A percentile compares a stretch with the other conserved stretches of the same genome.
phyloP scores from a whole-genome alignment of 345 rosid genomes.

The Kernera saxatilis region DNA sequence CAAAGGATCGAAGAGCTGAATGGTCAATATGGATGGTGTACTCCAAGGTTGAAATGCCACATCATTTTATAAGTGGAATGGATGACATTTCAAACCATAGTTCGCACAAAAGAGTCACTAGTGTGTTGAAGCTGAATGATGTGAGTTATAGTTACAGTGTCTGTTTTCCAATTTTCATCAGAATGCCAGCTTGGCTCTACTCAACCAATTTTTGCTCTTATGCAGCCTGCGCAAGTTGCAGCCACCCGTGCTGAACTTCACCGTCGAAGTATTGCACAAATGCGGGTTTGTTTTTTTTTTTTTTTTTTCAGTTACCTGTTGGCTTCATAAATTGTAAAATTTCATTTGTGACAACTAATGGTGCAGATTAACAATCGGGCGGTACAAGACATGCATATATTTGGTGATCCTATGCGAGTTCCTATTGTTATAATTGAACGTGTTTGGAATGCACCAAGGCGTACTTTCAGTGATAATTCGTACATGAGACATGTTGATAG shows the following conservation, averaged over 20 bases:
- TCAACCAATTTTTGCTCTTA: slow-evolving; percentile 11
- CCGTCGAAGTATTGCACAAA: slow-evolving; percentile 93
- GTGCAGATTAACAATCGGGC: slow-evolving; percentile 79
- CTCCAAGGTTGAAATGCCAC: slow-evolving; percentile 97
- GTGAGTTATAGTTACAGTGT: slow-evolving; percentile 37
- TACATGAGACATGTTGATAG: slow-evolving; percentile 61
- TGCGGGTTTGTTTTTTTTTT: slow-evolving; percentile 58
- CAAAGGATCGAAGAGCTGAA: slow-evolving; percentile 81
- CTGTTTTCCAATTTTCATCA: neutral
- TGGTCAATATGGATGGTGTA: slow-evolving; percentile 99
- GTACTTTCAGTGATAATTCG: slow-evolving; percentile 72
- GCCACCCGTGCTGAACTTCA: slow-evolving; percentile 94
- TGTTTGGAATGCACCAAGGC: slow-evolving; percentile 77
- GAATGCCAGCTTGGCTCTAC: neutral
- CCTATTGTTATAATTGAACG: slow-evolving; percentile 86
- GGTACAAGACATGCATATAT: slow-evolving; percentile 90
- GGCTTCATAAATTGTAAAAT: neutral
- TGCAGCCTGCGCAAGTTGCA: slow-evolving; percentile 85
- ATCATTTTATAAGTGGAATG: slow-evolving; percentile 73
- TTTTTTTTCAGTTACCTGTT: neutral
- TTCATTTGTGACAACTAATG: slow-evolving; percentile 1
- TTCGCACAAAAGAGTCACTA: slow-evolving; percentile 55
- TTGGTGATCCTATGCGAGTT: slow-evolving; percentile 73
- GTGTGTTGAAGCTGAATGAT: slow-evolving; percentile 59
- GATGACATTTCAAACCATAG: slow-evolving; percentile 54